These are phyloP conservation scores for Chaetomium globosum DNA, from an alignment of 2,329 filamentous ascomycete genomes.

Conservation along the genomic window DNA sequence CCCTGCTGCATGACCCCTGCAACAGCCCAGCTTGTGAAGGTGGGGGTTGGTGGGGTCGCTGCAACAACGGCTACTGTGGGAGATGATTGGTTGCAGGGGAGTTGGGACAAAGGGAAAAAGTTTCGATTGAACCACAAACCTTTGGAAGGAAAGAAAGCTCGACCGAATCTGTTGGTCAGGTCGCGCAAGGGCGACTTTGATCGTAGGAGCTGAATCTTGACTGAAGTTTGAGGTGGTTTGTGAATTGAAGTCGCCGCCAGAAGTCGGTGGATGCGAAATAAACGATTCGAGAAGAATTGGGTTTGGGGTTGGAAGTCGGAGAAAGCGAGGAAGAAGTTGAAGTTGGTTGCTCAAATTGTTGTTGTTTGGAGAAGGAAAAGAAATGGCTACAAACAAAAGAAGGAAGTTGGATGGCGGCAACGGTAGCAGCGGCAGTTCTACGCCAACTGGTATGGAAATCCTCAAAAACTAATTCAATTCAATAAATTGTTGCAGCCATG, in stretches of 20 bases:
- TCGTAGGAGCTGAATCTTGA: conserved; percentile 5
- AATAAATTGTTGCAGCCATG: neutral
- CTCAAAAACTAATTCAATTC: neutral
- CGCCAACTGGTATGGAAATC: conserved; percentile 29
- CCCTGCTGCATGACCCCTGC: conserved; percentile 20
- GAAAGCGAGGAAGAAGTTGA: neutral
- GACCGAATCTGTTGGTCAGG: conserved; percentile 10
- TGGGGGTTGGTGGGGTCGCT: conserved; percentile 21
- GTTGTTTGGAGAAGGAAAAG: neutral
- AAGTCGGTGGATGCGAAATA: neutral
- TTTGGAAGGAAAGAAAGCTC: neutral
- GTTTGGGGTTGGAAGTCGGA: neutral
- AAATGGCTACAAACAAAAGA: conserved; percentile 41
- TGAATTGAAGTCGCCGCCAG: neutral
- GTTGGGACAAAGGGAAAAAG: neutral
- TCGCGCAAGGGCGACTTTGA: conserved; percentile 12
- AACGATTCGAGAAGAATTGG: neutral
- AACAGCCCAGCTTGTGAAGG: conserved; percentile 9
- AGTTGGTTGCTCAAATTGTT: neutral
- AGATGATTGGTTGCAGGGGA: conserved; percentile 31
- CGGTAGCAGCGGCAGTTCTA: conserved; percentile 20
- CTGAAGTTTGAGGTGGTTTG: neutral
- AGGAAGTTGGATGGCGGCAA: conserved; percentile 44
- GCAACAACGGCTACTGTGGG: conserved; percentile 15
- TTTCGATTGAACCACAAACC: conserved; percentile 11